A percentile compares a stretch with the other conserved stretches of the same genome.
These are phyloP conservation scores for Melampsora abietis-canadensis DNA, from an alignment of 1,284 basidiomycete genomes.

Conservation along the genomic window DNA sequence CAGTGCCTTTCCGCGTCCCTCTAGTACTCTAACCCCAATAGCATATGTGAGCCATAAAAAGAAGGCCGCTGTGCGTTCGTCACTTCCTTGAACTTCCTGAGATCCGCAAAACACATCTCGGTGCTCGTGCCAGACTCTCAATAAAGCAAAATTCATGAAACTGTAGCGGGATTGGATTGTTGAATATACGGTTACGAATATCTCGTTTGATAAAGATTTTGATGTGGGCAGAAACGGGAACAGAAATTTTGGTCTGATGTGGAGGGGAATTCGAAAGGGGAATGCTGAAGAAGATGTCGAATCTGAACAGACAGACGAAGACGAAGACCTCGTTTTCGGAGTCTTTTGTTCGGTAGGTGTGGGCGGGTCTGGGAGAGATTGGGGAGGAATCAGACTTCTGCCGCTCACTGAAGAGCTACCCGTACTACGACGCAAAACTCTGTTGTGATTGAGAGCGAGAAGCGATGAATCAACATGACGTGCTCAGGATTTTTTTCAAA, in stretches of 20 bases:
- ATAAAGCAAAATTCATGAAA: conserved; percentile 29
- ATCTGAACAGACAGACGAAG: neutral
- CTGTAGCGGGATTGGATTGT: conserved; percentile 28
- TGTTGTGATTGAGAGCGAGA: neutral
- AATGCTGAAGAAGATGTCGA: neutral
- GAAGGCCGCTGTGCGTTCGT: conserved; percentile 29
- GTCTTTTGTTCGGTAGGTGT: neutral
- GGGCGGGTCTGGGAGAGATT: neutral
- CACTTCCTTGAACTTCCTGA: neutral
- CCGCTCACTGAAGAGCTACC: conserved; percentile 13
- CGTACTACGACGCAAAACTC: conserved; percentile 24
- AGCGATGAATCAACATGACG: conserved; percentile 1
- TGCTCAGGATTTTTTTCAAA: neutral
- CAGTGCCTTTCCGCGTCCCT: conserved; percentile 17
- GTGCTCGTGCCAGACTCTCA: conserved; percentile 26
- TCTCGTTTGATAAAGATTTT: conserved; percentile 15
- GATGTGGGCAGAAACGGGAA: conserved; percentile 28
- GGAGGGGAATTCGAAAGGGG: conserved; percentile 4
- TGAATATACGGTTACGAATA: conserved; percentile 32
- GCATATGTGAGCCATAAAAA: conserved; percentile 38
- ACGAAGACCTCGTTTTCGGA: neutral
- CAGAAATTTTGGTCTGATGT: conserved; percentile 19
- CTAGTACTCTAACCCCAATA: conserved; percentile 25
- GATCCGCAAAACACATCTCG: conserved; percentile 13
- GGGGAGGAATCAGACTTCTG: conserved; percentile 24